Evolutionary conservation across 441 rosid genomes (phyloP).

Genomic region (Gossypium gossypioides): DNA sequence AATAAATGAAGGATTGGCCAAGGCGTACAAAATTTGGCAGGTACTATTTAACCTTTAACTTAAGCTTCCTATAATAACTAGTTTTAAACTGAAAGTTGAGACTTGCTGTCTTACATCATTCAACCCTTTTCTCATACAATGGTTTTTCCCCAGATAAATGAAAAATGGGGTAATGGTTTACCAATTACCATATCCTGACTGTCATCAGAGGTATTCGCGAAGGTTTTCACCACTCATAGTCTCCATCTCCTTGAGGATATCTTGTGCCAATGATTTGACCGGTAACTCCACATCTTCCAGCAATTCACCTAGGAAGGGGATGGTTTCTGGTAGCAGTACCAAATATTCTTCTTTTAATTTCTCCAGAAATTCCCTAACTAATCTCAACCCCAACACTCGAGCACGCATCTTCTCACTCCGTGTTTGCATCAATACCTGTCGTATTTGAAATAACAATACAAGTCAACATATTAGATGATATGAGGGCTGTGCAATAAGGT

Average conservation of each 20-base stretch:
- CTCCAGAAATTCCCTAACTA: constrained; percentile 61
- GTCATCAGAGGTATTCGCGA: constrained; percentile 47
- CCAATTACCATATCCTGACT: not conserved
- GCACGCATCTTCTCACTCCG: constrained; percentile 71
- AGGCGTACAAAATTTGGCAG: not conserved
- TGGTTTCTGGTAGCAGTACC: constrained; percentile 70
- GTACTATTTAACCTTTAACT: not conserved
- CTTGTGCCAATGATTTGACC: constrained; percentile 79
- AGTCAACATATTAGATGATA: not conserved
- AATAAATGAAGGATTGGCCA: not conserved
- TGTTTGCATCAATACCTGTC: constrained; percentile 84
- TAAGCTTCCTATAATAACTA: not conserved
- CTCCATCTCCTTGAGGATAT: constrained; percentile 81
- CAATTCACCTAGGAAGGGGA: constrained; percentile 85
- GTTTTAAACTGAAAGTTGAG: not conserved
- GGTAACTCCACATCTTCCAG: constrained; percentile 79
- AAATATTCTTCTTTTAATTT: constrained; percentile 84
- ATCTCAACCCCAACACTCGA: constrained; percentile 66
- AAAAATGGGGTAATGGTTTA: not conserved
- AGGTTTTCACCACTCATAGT: constrained; percentile 82
- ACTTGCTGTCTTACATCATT: not conserved
- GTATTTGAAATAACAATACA: not conserved
- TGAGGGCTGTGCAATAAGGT: not conserved
- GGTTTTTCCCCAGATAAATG: not conserved
- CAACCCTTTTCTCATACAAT: not conserved